phyloP scores from a whole-genome alignment of 1,284 basidiomycete species.

The Tilletia setariae region DNA sequence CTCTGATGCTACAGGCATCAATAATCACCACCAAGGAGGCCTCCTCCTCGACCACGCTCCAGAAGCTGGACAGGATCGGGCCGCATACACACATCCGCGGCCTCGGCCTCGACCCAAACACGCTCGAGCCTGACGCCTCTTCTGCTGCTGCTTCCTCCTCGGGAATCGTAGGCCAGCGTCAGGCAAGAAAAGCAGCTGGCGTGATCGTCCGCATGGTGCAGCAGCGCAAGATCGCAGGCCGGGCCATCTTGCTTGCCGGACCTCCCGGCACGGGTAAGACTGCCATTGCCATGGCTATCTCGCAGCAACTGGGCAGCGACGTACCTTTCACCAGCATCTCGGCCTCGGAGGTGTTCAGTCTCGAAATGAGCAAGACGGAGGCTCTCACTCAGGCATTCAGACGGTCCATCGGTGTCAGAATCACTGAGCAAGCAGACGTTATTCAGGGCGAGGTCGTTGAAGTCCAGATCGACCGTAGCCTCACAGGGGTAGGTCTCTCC shows the following conservation, averaged over 20 bases:
- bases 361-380: conserved; percentile 95
- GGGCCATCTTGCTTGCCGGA: conserved; percentile 91
- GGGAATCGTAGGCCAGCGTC: conserved; percentile 94
- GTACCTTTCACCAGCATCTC: conserved; percentile 98
- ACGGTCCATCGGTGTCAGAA: conserved; percentile 89
- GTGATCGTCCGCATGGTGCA: conserved; percentile 98
- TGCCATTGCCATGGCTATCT: conserved; percentile 93
- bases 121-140: conserved; percentile 9
- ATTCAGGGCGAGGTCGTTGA: conserved; percentile 98
- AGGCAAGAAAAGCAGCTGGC: conserved; percentile 91
- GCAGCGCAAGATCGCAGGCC: conserved; percentile 86
- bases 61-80: conserved; percentile 15
- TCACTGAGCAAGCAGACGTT: conserved; percentile 95
- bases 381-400: conserved; percentile 94
- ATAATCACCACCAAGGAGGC: conserved; percentile 15
- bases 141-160: conserved; percentile 64
- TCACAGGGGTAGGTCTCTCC: conserved; percentile 75
- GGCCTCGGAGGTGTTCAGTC: conserved; percentile 92
- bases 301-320: conserved; percentile 84
- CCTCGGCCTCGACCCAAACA: conserved; percentile 26
- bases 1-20: not conserved
- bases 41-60: conserved; percentile 11
- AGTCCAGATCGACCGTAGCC: conserved; percentile 93
- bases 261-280: conserved; percentile 96
- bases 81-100: conserved; percentile 17